phyloP scores from a whole-genome alignment of 495 filamentous ascomycete species.

The Letharia lupina region DNA sequence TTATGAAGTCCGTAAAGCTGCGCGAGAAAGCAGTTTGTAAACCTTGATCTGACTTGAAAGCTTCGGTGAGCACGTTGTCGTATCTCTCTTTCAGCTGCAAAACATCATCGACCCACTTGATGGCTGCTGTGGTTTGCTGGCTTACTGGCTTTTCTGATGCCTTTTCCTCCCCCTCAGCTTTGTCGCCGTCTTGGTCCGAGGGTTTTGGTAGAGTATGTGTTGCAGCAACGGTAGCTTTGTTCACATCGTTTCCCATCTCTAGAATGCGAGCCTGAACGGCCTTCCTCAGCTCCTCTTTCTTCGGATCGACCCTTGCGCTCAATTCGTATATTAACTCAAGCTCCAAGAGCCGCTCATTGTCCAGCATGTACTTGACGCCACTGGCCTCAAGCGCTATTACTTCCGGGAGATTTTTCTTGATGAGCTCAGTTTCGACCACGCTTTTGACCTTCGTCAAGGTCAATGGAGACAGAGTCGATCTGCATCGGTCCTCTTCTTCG shows the following conservation, averaged over 20 bases:
- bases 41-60: slow-evolving; percentile 66
- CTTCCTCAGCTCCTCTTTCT: slow-evolving; percentile 60
- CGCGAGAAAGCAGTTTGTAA: slow-evolving; percentile 73
- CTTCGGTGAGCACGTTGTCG: slow-evolving; percentile 59
- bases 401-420: slow-evolving; percentile 64
- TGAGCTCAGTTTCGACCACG: slow-evolving; percentile 74
- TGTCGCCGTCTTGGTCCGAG: slow-evolving; percentile 28
- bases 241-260: slow-evolving; percentile 73
- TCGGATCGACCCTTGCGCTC: slow-evolving; percentile 66
- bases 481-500: slow-evolving; percentile 76
- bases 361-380: slow-evolving; percentile 82
- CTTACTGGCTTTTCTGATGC: slow-evolving; percentile 41
- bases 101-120: slow-evolving; percentile 93
- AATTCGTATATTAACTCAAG: slow-evolving; percentile 69
- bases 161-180: slow-evolving; percentile 32
- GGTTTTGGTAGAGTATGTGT: slow-evolving; percentile 26
- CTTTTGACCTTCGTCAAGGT: slow-evolving; percentile 65
- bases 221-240: slow-evolving; percentile 43
- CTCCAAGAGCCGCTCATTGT: slow-evolving; percentile 73
- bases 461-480: slow-evolving; percentile 61
- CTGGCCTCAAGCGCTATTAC: slow-evolving; percentile 77
- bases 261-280: slow-evolving; percentile 67
- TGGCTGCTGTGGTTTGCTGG: slow-evolving; percentile 68
- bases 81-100: slow-evolving; percentile 82
- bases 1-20: slow-evolving; percentile 87